Evolutionary conservation across 108 stramenopile genomes (phyloP).

Genomic region (Cylindrotheca closterium): DNA sequence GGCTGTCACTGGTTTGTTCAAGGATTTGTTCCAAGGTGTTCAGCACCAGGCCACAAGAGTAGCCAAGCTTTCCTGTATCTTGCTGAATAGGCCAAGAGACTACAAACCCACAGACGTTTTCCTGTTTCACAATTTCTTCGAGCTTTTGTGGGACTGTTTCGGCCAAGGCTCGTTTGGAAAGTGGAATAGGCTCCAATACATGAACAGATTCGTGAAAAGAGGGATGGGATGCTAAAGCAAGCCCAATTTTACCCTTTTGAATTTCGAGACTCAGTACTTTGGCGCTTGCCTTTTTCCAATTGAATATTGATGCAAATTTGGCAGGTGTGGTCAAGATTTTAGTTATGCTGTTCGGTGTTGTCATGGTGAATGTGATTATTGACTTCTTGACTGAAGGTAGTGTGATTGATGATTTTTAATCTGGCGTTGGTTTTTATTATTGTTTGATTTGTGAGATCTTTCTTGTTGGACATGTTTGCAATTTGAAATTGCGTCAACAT

Average conservation of each 20-base stretch:
- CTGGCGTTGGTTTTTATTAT: not conserved
- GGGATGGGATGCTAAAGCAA: slow-evolving; percentile 23
- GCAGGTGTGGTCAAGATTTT: slow-evolving; percentile 15
- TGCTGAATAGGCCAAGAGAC: slow-evolving; percentile 30
- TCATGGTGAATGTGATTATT: too few species aligned
- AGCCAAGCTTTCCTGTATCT: slow-evolving; percentile 18
- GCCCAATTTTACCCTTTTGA: slow-evolving; percentile 17
- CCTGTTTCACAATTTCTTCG: slow-evolving; percentile 5
- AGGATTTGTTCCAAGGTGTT: slow-evolving; percentile 16
- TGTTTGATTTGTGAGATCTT: not conserved
- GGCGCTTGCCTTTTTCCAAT: slow-evolving; percentile 10
- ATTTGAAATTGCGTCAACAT: too few species aligned
- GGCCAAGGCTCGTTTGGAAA: not conserved
- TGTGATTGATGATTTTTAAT: too few species aligned
- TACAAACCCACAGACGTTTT: slow-evolving; percentile 37
- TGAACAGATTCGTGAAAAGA: not conserved
- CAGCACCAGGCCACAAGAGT: slow-evolving; percentile 27
- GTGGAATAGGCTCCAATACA: slow-evolving; percentile 8
- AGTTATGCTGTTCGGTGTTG: not conserved
- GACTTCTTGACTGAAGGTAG: too few species aligned
- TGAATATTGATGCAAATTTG: slow-evolving; percentile 13
- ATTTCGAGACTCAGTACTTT: slow-evolving; percentile 15
- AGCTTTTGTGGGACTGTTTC: not conserved
- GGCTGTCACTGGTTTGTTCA: not conserved
- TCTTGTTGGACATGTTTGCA: too few species aligned